Conservation (phyloP, 2,329 filamentous ascomycete genomes). For the Talaromyces verruculosus region DNA sequence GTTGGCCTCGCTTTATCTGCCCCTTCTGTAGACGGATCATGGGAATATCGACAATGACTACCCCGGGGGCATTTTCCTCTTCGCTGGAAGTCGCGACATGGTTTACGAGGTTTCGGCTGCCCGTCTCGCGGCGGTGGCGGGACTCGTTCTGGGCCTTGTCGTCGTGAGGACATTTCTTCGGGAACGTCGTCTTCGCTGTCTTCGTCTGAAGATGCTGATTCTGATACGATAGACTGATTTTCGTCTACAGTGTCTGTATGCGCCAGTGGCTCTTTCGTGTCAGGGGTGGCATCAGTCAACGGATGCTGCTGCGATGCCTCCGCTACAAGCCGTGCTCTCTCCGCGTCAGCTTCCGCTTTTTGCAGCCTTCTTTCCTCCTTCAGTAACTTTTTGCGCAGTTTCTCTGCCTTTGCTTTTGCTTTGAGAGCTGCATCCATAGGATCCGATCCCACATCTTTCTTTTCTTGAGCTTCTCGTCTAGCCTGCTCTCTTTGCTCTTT, state of each 20-base stretch:
- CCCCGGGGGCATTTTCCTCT: constrained; percentile 46
- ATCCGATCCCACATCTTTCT: constrained; percentile 26
- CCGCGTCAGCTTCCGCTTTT: constrained; percentile 47
- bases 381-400: constrained; percentile 52
- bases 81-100: constrained; percentile 45
- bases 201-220: constrained; percentile 27
- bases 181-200: constrained; percentile 37
- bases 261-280: not conserved
- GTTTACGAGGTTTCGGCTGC: constrained; percentile 29
- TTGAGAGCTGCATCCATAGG: constrained; percentile 37
- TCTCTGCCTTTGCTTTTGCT: constrained; percentile 44
- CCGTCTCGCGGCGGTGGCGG: constrained; percentile 39
- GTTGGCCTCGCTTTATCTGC: constrained; percentile 19
- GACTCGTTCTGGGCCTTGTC: constrained; percentile 41
- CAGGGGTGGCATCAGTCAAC: not conserved
- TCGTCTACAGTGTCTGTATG: constrained; percentile 33
- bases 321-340: constrained; percentile 38
- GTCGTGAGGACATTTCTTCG: constrained; percentile 44
- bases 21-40: constrained; percentile 33
- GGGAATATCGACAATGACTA: constrained; percentile 43
- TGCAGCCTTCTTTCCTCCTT: constrained; percentile 61
- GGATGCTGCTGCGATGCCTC: constrained; percentile 34
- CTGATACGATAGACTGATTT: constrained; percentile 42
- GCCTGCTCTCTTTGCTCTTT: constrained; percentile 27
- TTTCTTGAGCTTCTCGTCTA: constrained; percentile 28